Base-by-base conservation (phyloP, 352 stramenopile genomes). In the Phytophthora chlamydospora region DNA sequence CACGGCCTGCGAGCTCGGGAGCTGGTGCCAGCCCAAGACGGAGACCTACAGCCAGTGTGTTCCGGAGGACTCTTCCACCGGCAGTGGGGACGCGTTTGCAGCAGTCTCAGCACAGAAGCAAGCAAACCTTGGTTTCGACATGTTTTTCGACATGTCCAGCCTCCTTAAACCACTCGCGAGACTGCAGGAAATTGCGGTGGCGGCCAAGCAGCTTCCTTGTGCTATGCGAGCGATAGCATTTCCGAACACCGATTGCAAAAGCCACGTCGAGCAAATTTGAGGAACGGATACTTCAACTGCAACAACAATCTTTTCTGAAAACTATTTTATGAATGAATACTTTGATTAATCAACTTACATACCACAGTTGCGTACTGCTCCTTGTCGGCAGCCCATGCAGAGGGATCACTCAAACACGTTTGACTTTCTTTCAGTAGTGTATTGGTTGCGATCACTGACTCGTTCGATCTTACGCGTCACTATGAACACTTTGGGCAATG, bases 31-130 rank as follows among this genome's bases (percentile, higher is more conserved):
- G 29, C 33, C 45, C 29, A 66, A 69, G 21, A 51, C 66, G 17
- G 50, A 47, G 16, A 67, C 57, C 8, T 76, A 76, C 58, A 71
- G 63, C 17, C 68, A 73, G 40, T 76, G 68, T 21, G 36, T 66
- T 34, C 50, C 56, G 7, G 42, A n/a, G 14, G 38, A 62, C 10
- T n/a, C 36, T 12, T 55, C 48, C 16, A 29, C 29, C 13, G 35
- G 17, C 12, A 27, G 46, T 11, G 27, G 24, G 14, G 35, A 47
- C 41, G 12, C 24, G 14, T 27, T 34, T 32, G 19, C 34, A 3
- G n/a, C 35, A 17, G 12, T 13, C 35, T 7, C 43, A 48, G 12
- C 36, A 11, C 10, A 54, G 47, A 6, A 35, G 7, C 21, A 36
- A 36, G 13, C 32, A 44, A 21, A 12, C 27, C 14, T 24, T 24